These are phyloP conservation scores for Solanum infundibuliforme DNA, from an alignment of 257 asterid species.

Conservation along the genomic window DNA sequence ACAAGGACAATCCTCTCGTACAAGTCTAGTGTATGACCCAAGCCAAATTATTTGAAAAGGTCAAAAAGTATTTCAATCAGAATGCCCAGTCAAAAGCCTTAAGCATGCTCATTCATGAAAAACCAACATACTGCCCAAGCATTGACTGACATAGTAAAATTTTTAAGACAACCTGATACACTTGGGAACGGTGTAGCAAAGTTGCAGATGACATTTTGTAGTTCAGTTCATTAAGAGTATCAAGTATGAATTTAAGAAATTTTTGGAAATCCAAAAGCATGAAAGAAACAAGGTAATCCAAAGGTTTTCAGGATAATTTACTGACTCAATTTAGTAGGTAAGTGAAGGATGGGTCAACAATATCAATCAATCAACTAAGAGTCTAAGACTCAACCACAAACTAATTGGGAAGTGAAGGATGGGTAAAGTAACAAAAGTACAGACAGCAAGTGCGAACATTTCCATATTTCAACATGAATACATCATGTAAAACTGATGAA, in stretches of 20 bases:
- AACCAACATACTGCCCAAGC: neutral
- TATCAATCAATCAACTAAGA: neutral
- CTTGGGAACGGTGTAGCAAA: neutral
- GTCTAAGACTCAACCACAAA: neutral
- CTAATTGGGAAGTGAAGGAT: neutral
- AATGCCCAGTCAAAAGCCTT: neutral
- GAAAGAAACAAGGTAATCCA: neutral
- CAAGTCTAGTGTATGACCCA: neutral
- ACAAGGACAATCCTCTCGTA: neutral
- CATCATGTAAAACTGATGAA: neutral
- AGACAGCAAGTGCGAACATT: neutral
- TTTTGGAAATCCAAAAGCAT: neutral
- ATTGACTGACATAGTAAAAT: neutral
- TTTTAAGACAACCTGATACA: neutral
- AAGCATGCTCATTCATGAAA: neutral
- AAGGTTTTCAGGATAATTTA: neutral
- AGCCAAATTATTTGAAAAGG: neutral
- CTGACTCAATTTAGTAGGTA: neutral
- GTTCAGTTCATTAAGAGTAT: neutral
- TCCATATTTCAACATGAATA: neutral
- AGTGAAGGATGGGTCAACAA: neutral
- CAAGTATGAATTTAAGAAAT: neutral
- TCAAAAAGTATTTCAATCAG: neutral
- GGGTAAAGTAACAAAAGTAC: neutral
- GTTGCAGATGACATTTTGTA: neutral